These are phyloP conservation scores for Aquilaria malaccensis DNA, from an alignment of 345 rosid species.

Conservation along the genomic window DNA sequence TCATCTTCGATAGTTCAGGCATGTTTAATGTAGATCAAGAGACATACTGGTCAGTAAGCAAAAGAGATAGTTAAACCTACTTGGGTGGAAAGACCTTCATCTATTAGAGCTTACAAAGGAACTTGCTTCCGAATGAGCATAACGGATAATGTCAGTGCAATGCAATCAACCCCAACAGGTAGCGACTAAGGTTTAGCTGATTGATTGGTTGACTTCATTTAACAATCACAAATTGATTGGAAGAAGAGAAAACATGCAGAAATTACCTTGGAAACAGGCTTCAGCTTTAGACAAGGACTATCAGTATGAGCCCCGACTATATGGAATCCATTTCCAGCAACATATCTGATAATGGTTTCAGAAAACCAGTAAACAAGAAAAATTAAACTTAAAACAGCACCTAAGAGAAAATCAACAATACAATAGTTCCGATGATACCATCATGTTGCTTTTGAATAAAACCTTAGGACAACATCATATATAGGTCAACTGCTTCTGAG, in stretches of 20 bases:
- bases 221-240: neutral
- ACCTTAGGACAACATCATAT: too few species aligned
- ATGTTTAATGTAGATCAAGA: too few species aligned
- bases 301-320: conserved; percentile 92
- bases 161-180: too few species aligned
- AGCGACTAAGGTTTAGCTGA: too few species aligned
- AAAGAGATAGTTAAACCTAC: too few species aligned
- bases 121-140: too few species aligned
- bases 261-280: conserved; percentile 85
- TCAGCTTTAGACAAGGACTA: conserved; percentile 90
- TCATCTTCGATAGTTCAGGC: too few species aligned
- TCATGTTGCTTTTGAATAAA: neutral
- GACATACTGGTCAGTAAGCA: too few species aligned
- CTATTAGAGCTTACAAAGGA: too few species aligned
- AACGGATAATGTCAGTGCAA: too few species aligned
- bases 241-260: neutral
- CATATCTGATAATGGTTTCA: conserved; percentile 41
- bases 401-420: neutral
- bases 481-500: neutral
- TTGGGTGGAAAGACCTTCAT: too few species aligned
- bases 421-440: neutral
- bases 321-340: conserved; percentile 88
- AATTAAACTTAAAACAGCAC: neutral
- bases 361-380: conserved; percentile 10
- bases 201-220: too few species aligned